Conservation (phyloP, 371 early-diverging fungal genomes). For the Scutellospora calospora region DNA sequence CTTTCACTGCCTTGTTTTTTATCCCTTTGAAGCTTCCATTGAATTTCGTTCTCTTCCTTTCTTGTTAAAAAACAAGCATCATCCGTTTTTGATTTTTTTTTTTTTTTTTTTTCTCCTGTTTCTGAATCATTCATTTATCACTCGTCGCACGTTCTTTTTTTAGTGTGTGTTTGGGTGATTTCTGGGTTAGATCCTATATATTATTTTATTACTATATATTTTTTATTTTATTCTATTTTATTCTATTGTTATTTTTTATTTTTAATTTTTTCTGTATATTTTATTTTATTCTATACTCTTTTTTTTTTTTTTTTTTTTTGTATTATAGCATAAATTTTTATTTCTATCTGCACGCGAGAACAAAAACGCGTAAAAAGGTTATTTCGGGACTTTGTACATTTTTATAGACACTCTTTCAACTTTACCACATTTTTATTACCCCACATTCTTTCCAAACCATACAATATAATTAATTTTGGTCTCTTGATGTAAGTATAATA, state of each 20-base stretch:
- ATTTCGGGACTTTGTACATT: not conserved
- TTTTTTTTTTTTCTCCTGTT: slow-evolving; percentile 9
- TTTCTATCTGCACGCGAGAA: not conserved
- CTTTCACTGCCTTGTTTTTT: slow-evolving; percentile 8
- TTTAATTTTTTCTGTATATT: slow-evolving; percentile 52
- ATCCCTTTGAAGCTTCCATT: too few relatives aligned
- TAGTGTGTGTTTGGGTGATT: not conserved
- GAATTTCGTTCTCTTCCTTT: not conserved
- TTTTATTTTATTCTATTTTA: slow-evolving; percentile 11
- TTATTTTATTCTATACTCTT: not conserved
- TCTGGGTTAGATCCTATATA: slow-evolving; percentile 8
- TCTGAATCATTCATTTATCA: not conserved
- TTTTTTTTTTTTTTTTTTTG: not conserved
- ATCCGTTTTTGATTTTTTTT: not conserved
- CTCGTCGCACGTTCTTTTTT: slow-evolving; percentile 20
- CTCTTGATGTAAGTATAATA: slow-evolving; percentile 24
- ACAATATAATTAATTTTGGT: slow-evolving; percentile 3
- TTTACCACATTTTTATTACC: slow-evolving; percentile 5
- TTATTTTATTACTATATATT: not conserved
- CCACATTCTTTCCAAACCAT: slow-evolving; percentile 33
- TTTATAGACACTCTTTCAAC: not conserved
- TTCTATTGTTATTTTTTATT: slow-evolving; percentile 17
- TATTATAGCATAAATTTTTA: not conserved
- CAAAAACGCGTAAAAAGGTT: slow-evolving; percentile 22
- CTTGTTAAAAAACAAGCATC: too few relatives aligned